Base-by-base conservation (phyloP, 495 filamentous ascomycete species). In the Xylaria bambusicola region DNA sequence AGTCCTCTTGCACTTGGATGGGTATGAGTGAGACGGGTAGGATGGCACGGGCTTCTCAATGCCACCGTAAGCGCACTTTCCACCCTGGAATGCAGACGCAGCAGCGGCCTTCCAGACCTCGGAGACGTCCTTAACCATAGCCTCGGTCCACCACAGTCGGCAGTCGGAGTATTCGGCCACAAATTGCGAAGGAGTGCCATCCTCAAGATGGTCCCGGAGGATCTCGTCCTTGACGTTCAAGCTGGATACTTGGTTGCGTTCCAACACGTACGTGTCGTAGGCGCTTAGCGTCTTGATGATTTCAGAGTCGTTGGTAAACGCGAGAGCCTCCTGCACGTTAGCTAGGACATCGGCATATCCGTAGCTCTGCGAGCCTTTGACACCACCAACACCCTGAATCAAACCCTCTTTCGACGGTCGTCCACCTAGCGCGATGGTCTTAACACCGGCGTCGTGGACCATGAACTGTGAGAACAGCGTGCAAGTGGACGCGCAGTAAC, bases 401-500 rank as follows among this genome's bases (percentile, higher is more conserved):
- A 79, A 75, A n/a, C 71, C 73, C 27, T 76, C 62, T 52, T 73
- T 69, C 10, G 58, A 58, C 7, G 84, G 82, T 18, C 86, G 79
- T 13, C 86, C 87, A 17, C 87, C 86, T 31, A 88, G 71, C 2
- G 79, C 80, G 45, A 89, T 79, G 24, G 80, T 82, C 63, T 82
- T 82, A 1, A 90, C 81, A 26, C 77, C 76, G 13, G 74, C 84
- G 62, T 82, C 76, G 54, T 78, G 71, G 2, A 77, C 73, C 70
- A 88, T 77, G 41, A 86, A 74, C 40, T 84, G 78, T 44, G 72
- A 70, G 69, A 87, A 84, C 60, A 87, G 70, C 4, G 82, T 80
- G 72, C 86, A 90, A 1, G 85, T 86, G 3, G 83, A 87, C 26
- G 79, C 82, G 70, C 87, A 90, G 62, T 79, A 79, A 44, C 87